Evolutionary conservation across 2,329 filamentous ascomycete species (phyloP), one percentile per base, ranked within the genome.

Genomic region (Xylaria sp.): DNA sequence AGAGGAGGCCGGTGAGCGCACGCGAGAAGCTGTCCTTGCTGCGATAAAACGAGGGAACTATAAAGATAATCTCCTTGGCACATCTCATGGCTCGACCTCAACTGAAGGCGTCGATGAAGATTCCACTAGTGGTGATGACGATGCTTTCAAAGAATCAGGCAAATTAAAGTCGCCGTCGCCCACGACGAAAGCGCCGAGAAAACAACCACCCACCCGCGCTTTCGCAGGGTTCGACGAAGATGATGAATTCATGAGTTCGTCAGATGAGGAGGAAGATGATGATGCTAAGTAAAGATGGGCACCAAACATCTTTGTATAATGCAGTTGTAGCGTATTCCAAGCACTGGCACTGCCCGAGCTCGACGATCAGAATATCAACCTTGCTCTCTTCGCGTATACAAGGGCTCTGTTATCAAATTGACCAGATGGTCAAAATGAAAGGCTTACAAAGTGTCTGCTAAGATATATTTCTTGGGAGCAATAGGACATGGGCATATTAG

Each of bases 1-100:
- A 77, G 94, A 97, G 70, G 93, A 97, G 74, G 91, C 90, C 25
- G 89, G 87, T 68, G 92, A 96, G 79, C 90, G 91, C 76, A 94
- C 93, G 0, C 82, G 91, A 42, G 88, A 92, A 69, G 91, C 91
- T 2, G 90, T 94, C 5, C 73, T 90, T 45, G 86, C 85, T 51
- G 89, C 87, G 7, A 89, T 93, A 80, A 89, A 87, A 76, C 80
- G 83, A 15, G 87, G 87, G 2, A 81, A 82, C 57, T 87, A 85
- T 72, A 85, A 82, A 65, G 88, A 90, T 78, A 87, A 87, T 67
- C 70, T 87, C 1, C 72, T 86, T 5, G 78, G 78, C 70, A 84
- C 80, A 15, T 85, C 83, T 8, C 77, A 80, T 19, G 80, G 77
- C n/a, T 84, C 83, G 1, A 76, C 75, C 9, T 82, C 81, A 19